These are phyloP conservation scores for Ceratobasidium papillatum DNA, from an alignment of 1,284 basidiomycete genomes.

Conservation along the genomic window DNA sequence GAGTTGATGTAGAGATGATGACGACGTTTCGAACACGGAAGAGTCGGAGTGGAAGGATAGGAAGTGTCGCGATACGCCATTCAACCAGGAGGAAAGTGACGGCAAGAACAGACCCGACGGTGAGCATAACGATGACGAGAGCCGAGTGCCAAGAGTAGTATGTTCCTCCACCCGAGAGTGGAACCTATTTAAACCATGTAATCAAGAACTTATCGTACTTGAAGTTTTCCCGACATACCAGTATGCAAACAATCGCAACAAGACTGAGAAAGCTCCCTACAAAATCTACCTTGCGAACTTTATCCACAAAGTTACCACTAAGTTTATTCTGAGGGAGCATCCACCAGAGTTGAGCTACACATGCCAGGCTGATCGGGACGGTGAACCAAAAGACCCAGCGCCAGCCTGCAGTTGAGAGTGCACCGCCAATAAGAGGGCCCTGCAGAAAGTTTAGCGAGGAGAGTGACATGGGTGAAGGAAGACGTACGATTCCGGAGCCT, in stretches of 20 bases:
- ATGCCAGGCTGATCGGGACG: constrained; percentile 32
- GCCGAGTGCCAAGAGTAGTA: constrained; percentile 41
- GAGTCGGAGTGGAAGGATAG: constrained; percentile 33
- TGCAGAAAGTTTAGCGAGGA: not conserved
- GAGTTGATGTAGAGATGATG: constrained; percentile 32
- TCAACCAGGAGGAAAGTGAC: constrained; percentile 29
- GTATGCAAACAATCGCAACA: constrained; percentile 24
- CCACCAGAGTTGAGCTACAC: constrained; percentile 37
- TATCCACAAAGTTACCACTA: constrained; percentile 37
- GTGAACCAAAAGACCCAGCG: constrained; percentile 41
- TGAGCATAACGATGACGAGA: constrained; percentile 35
- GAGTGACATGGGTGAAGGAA: not conserved
- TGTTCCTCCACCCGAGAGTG: constrained; percentile 33
- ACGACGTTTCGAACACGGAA: constrained; percentile 38
- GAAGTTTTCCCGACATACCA: not conserved
- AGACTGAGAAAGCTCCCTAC: constrained; percentile 35
- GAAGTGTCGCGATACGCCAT: constrained; percentile 36
- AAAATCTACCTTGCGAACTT: constrained; percentile 36
- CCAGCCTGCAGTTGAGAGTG: constrained; percentile 39
- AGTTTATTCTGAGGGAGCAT: constrained; percentile 37
- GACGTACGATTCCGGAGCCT: constrained; percentile 37
- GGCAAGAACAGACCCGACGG: constrained; percentile 30
- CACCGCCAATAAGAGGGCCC: constrained; percentile 40
- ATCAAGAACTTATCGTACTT: not conserved
- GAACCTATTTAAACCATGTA: not conserved